These are phyloP conservation scores for Begonia peltatifolia DNA, from an alignment of 306 rosid genomes.

Conservation along the genomic window DNA sequence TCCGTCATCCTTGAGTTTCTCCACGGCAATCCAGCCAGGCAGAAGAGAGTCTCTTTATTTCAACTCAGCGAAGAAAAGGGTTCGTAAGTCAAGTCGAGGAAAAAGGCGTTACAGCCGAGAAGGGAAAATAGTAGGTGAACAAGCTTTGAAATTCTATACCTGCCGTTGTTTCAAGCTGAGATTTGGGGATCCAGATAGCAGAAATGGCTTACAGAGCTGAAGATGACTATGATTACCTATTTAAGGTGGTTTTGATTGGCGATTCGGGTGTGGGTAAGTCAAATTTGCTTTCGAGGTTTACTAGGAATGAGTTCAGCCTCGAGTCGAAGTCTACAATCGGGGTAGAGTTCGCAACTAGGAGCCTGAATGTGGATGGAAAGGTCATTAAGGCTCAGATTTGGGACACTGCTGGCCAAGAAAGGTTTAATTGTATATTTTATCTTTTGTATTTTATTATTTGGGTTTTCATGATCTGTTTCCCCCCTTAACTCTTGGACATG, in stretches of 20 bases:
- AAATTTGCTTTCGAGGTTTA: conserved; percentile 45
- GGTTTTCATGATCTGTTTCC: conserved; percentile 11
- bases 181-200: background rate
- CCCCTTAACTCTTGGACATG: background rate
- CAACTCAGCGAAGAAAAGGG: no score
- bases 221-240: conserved; percentile 46
- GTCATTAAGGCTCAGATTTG: conserved; percentile 56
- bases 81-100: no score
- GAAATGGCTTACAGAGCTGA: conserved; percentile 54
- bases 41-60: no score
- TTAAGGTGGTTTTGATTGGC: conserved; percentile 45
- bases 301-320: conserved; percentile 48
- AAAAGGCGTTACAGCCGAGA: no score
- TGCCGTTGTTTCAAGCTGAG: background rate
- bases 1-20: no score
- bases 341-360: conserved; percentile 52
- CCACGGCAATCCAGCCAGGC: no score
- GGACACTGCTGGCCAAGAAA: conserved; percentile 64
- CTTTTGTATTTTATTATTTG: background rate
- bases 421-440: conserved; percentile 12
- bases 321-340: conserved; percentile 58
- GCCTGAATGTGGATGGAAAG: conserved; percentile 37
- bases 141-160: no score
- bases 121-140: no score
- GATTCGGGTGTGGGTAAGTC: conserved; percentile 57